These are phyloP conservation scores for Hypoxylon cercidicola DNA, from an alignment of 495 filamentous ascomycete species.

Conservation along the genomic window DNA sequence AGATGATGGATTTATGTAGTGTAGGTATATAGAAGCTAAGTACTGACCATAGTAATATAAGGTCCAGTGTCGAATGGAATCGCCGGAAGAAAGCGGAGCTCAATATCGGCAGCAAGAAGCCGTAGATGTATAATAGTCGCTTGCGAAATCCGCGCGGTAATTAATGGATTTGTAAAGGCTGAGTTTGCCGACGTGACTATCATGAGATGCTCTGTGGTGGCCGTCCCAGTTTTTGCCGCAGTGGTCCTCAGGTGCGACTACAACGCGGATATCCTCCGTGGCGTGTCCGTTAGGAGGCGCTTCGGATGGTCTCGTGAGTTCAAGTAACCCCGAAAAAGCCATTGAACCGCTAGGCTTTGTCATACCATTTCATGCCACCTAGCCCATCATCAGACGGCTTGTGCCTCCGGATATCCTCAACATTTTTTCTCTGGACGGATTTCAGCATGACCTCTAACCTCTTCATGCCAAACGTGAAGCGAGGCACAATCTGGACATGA, in stretches of 20 bases:
- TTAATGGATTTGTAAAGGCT: constrained; percentile 31
- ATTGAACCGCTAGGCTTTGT: neutral
- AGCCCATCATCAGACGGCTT: constrained; percentile 19
- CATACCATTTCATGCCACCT: constrained; percentile 13
- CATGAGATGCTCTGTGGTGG: constrained; percentile 29
- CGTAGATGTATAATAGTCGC: constrained; percentile 10
- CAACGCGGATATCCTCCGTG: constrained; percentile 7
- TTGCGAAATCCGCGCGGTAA: constrained; percentile 37
- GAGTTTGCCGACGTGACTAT: constrained; percentile 31
- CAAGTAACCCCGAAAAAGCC: constrained; percentile 13
- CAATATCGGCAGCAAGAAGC: constrained; percentile 1
- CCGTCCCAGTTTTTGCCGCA: constrained; percentile 4
- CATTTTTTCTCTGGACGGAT: neutral
- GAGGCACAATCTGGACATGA: constrained; percentile 22
- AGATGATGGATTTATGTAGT: too few relatives aligned
- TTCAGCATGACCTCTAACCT: constrained; percentile 20
- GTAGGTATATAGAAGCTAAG: neutral
- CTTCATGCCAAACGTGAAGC: constrained; percentile 19
- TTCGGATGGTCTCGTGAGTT: constrained; percentile 17
- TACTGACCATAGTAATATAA: constrained; percentile 16
- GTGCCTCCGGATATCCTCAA: constrained; percentile 2
- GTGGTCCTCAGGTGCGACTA: constrained; percentile 1
- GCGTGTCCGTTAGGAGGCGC: constrained; percentile 11
- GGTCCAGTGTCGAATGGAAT: constrained; percentile 21
- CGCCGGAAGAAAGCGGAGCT: constrained; percentile 36